Evolutionary conservation across 2,329 filamentous ascomycete species (phyloP), one percentile per base, ranked within the genome.

Genomic region (Fusarium fracticaudum): DNA sequence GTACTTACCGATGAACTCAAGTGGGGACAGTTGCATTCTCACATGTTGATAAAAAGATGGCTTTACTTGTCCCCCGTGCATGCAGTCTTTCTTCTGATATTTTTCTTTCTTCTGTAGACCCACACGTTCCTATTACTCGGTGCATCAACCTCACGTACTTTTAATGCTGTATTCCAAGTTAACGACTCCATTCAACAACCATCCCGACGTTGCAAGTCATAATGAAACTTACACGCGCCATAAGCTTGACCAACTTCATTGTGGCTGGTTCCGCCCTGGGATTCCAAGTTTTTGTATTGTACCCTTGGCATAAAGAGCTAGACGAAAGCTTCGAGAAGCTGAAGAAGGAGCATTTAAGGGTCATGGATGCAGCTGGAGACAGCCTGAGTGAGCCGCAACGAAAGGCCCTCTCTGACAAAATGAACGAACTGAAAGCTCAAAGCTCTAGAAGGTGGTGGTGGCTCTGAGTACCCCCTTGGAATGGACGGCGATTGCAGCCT

Each of bases 371-470:
- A 40, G 37, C 53, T 17, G 53, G 53, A 55, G n/a, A 33, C 15
- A 41, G 24, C 18, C 9, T 55, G 26, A 55, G 38, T 17, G 26
- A 33, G 26, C 53, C n/a, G 53, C 53, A 55, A 41, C 53, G 24
- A 43, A 55, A 55, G 37, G 53, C 24, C 10, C 18, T 55, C 6
- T 22, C 37, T 14, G 53, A 55, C 15, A 22, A 55, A 14, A 18
- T 55, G 37, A 55, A 55, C 4, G 38, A 55, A 22, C 53, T 55
- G 26, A 40, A 55, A 17, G n/a, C 12, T 29, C 18, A 55, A 31
- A 55, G 26, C 38, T 55, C 53, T 9, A 55, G 53, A 55, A 55
- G 53, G 53, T 55, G 53, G 53, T 55, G 53, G 53, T 55, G 53
- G 26, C 53, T 55, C 24, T 55, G 10, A 41, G n/a, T 55, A 55